phyloP scores from a whole-genome alignment of 768 basidiomycete species.

The Trametes coccinea region DNA sequence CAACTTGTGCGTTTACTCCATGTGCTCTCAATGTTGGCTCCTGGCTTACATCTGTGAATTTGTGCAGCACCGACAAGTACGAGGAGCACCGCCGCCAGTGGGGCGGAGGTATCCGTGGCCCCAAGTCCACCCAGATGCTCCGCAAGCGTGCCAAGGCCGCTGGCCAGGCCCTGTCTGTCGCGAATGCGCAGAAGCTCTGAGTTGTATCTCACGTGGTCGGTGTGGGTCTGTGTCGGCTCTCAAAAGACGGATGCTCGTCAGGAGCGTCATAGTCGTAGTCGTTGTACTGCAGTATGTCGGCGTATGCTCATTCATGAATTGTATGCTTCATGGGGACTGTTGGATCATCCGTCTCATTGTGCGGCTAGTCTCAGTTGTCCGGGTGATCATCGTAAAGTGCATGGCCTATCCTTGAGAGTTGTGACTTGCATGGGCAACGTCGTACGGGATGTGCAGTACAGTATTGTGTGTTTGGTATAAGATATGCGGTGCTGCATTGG shows the following conservation, averaged over 20 bases:
- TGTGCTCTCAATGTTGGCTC: neutral
- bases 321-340: constrained; percentile 11
- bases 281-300: neutral
- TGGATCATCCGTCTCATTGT: neutral
- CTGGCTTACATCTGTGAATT: neutral
- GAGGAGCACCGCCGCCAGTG: constrained; percentile 89
- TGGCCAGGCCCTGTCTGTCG: constrained; percentile 62
- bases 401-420: too few species aligned
- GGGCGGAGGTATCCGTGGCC: constrained; percentile 95
- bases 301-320: constrained; percentile 19
- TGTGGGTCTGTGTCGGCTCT: constrained; percentile 5
- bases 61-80: constrained; percentile 80
- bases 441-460: too few species aligned
- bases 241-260: constrained; percentile 10
- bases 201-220: neutral
- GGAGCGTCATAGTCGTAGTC: constrained; percentile 12
- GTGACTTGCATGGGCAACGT: too few species aligned
- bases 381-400: too few species aligned
- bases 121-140: constrained; percentile 93
- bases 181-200: constrained; percentile 67
- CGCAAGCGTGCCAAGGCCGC: constrained; percentile 92
- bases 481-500: too few species aligned
- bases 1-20: constrained; percentile 77
- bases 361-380: neutral
- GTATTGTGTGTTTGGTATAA: too few species aligned